phyloP scores from a whole-genome alignment of 1,284 basidiomycete species.

The Cystobasidium slooffiae region DNA sequence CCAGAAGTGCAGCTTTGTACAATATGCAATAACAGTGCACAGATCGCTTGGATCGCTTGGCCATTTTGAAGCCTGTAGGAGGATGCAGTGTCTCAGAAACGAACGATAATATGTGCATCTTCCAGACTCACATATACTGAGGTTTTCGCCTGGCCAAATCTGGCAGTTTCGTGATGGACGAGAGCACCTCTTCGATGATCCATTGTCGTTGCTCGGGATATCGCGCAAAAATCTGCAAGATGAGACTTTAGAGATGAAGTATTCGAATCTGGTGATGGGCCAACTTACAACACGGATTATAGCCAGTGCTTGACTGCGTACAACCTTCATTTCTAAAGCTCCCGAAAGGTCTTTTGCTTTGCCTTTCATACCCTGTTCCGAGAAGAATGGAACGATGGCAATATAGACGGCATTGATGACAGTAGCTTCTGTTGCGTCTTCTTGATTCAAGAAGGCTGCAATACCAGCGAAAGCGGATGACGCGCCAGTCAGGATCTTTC shows the following conservation, averaged over 20 bases:
- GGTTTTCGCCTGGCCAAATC: conserved; percentile 85
- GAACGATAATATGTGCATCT: too few species aligned
- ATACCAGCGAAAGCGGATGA: conserved; percentile 71
- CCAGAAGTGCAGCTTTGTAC: conserved; percentile 89
- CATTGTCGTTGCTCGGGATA: conserved; percentile 86
- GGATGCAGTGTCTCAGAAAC: background rate
- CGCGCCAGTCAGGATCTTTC: conserved; percentile 70
- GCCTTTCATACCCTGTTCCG: conserved; percentile 59
- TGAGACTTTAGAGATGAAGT: background rate
- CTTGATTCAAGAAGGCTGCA: conserved; percentile 53
- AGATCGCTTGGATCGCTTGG: conserved; percentile 83
- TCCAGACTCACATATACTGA: conserved; percentile 57
- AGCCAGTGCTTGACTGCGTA: conserved; percentile 78
- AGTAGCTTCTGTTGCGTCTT: conserved; percentile 79
- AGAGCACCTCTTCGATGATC: conserved; percentile 94
- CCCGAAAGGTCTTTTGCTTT: conserved; percentile 47
- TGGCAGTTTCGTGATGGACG: conserved; percentile 83
- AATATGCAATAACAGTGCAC: conserved; percentile 89
- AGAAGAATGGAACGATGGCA: conserved; percentile 88
- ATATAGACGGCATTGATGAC: conserved; percentile 90
- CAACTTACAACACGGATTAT: conserved; percentile 65
- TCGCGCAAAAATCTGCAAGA: conserved; percentile 77
- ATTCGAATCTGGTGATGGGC: conserved; percentile 2
- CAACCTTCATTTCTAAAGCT: conserved; percentile 67
- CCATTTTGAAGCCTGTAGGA: conserved; percentile 58